A percentile compares a stretch with the other conserved stretches of the same genome.
phyloP scores from a whole-genome alignment of 2,329 filamentous ascomycete species.

The Aspergillus sergii region DNA sequence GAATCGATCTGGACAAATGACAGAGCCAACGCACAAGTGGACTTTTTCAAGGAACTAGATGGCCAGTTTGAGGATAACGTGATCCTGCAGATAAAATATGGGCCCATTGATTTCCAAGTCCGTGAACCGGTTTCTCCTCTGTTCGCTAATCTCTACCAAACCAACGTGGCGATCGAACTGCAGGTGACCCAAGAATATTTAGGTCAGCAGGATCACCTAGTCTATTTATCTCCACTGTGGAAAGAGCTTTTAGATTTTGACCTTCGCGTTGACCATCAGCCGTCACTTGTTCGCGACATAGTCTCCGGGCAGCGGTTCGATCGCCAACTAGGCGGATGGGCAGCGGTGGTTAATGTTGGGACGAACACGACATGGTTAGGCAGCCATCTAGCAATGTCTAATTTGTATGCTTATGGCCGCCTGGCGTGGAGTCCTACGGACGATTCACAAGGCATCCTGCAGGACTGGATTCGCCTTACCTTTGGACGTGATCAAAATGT shows the following conservation, averaged over 20 bases:
- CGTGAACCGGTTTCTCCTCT: conserved; percentile 68
- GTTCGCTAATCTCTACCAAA: conserved; percentile 56
- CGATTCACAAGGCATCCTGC: conserved; percentile 54
- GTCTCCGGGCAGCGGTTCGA: conserved; percentile 63
- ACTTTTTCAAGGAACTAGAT: conserved; percentile 68
- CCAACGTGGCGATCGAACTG: conserved; percentile 62
- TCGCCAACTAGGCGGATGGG: conserved; percentile 61
- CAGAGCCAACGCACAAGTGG: conserved; percentile 69
- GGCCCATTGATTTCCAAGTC: conserved; percentile 74
- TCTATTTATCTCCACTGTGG: conserved; percentile 71
- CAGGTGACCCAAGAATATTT: conserved; percentile 71
- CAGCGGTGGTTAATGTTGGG: conserved; percentile 69
- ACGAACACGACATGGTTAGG: conserved; percentile 69
- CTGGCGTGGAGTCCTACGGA: conserved; percentile 65
- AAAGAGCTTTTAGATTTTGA: conserved; percentile 69
- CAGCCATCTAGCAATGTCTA: conserved; percentile 70
- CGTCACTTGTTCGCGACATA: conserved; percentile 62
- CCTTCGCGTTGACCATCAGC: conserved; percentile 60
- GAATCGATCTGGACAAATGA: conserved; percentile 66
- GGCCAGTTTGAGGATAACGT: conserved; percentile 70
- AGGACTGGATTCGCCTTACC: conserved; percentile 70
- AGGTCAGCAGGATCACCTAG: conserved; percentile 69
- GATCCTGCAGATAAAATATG: conserved; percentile 73
- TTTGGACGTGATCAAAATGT: conserved; percentile 60
- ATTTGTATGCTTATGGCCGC: conserved; percentile 69